These are phyloP conservation scores for Globisporangium parvum DNA, from an alignment of 352 stramenopile species.

Conservation along the genomic window DNA sequence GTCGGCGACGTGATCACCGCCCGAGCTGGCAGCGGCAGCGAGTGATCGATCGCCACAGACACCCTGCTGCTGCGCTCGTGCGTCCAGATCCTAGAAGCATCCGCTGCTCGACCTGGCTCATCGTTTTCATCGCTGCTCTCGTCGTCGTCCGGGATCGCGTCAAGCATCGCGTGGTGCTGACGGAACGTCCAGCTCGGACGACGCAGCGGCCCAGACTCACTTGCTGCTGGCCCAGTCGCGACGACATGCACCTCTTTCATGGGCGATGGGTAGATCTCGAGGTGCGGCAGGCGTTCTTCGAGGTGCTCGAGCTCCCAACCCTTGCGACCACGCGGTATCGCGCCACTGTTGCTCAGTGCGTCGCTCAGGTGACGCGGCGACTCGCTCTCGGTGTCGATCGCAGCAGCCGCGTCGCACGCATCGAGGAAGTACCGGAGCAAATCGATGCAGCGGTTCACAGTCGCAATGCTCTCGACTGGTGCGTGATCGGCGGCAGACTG, in stretches of 20 bases:
- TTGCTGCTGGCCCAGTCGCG: neutral
- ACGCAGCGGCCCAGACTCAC: conserved; percentile 6
- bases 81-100: too few relatives aligned
- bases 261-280: conserved; percentile 61
- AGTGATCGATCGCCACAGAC: neutral
- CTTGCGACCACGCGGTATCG: too few relatives aligned
- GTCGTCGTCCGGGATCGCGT: conserved; percentile 50
- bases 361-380: too few relatives aligned
- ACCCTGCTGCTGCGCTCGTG: neutral
- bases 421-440: conserved; percentile 68
- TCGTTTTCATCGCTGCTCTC: conserved; percentile 18
- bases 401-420: conserved; percentile 20
- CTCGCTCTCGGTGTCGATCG: too few relatives aligned
- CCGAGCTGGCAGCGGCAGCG: conserved; percentile 7
- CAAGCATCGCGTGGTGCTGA: conserved; percentile 45
- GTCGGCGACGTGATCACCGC: conserved; percentile 33
- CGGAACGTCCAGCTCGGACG: conserved; percentile 61
- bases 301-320: conserved; percentile 37
- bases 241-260: conserved; percentile 37
- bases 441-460: conserved; percentile 60
- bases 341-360: neutral
- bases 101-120: too few relatives aligned
- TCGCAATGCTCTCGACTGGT: neutral
- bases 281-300: conserved; percentile 43
- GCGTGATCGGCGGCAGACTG: too few relatives aligned